Conservation (phyloP, 306 rosid species). For the Trifolium pratense region DNA sequence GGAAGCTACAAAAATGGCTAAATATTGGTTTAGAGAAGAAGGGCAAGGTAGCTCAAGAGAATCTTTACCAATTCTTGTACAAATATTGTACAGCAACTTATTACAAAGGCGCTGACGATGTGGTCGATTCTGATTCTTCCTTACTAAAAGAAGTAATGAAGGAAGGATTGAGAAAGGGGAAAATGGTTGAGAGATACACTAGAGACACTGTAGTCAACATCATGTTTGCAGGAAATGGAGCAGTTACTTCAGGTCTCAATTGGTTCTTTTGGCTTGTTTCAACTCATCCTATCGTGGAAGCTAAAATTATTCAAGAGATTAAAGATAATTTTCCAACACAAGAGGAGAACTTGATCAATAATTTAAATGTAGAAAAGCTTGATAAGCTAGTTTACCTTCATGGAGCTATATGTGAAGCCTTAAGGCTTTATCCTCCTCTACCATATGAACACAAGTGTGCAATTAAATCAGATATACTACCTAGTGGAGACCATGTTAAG, state of each 20-base stretch:
- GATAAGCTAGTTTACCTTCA: constrained; percentile 29
- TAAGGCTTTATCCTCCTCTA: constrained; percentile 28
- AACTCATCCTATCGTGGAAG: constrained; percentile 30
- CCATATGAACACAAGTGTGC: constrained; percentile 26
- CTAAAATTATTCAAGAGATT: constrained; percentile 32
- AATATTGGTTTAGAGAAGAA: background rate
- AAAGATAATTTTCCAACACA: background rate
- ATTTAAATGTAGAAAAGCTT: background rate
- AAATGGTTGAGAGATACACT: background rate
- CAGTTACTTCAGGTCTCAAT: constrained; percentile 6
- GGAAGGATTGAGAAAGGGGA: background rate
- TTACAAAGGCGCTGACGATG: background rate
- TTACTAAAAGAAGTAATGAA: background rate
- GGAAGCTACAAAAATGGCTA: constrained; percentile 9
- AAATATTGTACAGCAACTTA: background rate
- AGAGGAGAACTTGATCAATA: background rate
- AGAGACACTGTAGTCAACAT: constrained; percentile 7
- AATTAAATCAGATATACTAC: constrained; percentile 26
- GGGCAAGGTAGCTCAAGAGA: background rate
- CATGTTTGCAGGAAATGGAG: background rate
- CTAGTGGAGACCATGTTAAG: constrained; percentile 32
- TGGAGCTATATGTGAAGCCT: constrained; percentile 40
- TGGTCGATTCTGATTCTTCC: background rate
- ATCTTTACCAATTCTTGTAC: background rate
- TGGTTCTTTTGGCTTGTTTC: constrained; percentile 41